Conservation (phyloP, 257 asterid genomes). For the Lavandula angustifolia region DNA sequence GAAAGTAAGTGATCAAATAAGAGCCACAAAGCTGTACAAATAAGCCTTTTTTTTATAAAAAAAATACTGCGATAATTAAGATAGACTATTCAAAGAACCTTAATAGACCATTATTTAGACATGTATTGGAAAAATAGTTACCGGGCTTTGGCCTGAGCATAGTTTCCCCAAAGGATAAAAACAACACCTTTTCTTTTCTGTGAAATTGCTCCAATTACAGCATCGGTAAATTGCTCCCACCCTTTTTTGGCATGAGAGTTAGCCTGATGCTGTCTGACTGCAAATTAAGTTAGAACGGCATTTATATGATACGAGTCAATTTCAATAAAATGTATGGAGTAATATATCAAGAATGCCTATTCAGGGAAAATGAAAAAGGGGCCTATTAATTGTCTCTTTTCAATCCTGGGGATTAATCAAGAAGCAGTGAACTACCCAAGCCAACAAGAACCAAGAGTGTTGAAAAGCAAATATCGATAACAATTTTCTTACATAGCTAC, state of each 20-base stretch:
- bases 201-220: constrained; percentile 81
- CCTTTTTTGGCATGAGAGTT: constrained; percentile 95
- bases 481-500: background rate
- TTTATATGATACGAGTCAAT: constrained; percentile 17
- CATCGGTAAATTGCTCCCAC: constrained; percentile 98
- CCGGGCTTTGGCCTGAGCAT: constrained; percentile 92
- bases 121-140: constrained; percentile 30
- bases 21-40: constrained; percentile 4
- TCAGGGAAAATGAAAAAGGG: background rate
- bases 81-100: background rate
- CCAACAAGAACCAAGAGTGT: background rate
- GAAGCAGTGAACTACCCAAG: background rate
- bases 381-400: background rate
- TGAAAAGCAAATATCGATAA: background rate
- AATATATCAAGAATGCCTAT: background rate
- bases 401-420: background rate
- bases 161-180: constrained; percentile 98
- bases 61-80: background rate
- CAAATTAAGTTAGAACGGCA: constrained; percentile 21
- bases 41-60: background rate
- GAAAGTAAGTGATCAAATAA: background rate
- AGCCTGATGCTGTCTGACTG: constrained; percentile 90
- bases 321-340: constrained; percentile 1
- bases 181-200: constrained; percentile 78
- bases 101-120: background rate